A percentile compares a stretch with the other conserved stretches of the same genome.
Conservation (phyloP, 257 asterid genomes). For the Plantago ovata region DNA sequence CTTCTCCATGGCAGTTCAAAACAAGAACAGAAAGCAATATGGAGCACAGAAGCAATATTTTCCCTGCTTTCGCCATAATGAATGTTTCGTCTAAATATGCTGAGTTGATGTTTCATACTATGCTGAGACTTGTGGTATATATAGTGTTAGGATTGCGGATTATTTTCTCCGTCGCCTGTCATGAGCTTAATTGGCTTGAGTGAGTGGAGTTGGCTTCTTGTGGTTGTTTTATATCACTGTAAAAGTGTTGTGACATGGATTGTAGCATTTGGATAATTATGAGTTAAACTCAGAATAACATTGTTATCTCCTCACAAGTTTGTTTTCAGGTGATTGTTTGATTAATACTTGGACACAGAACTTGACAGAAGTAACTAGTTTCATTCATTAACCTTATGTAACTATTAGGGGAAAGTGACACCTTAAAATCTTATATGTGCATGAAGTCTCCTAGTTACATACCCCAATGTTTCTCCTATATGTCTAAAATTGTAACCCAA, state of each 20-base stretch:
- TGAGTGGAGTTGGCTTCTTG: conserved; percentile 1
- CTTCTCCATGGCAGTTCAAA: conserved; percentile 34
- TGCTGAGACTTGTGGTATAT: conserved; percentile 15
- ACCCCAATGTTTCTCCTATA: too few relatives aligned
- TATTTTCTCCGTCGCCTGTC: conserved; percentile 2
- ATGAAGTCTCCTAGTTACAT: too few relatives aligned
- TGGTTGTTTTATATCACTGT: not conserved
- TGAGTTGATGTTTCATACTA: conserved; percentile 5
- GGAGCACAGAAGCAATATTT: conserved; percentile 26
- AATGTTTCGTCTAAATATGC: not conserved
- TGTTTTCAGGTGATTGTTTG: not conserved
- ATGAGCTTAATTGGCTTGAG: not conserved
- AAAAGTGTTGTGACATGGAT: not conserved
- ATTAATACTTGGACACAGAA: too few relatives aligned
- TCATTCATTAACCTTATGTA: too few relatives aligned
- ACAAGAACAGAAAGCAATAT: conserved; percentile 29
- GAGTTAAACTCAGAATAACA: not conserved
- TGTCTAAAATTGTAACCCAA: too few relatives aligned
- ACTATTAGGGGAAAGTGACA: too few relatives aligned
- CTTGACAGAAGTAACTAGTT: too few relatives aligned
- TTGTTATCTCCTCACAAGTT: not conserved
- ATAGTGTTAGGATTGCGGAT: conserved; percentile 2
- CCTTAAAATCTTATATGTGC: too few relatives aligned
- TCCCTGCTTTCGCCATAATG: conserved; percentile 21
- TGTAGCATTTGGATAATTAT: not conserved